Conservation (phyloP, 768 basidiomycete genomes). For the Crucibulum laeve region DNA sequence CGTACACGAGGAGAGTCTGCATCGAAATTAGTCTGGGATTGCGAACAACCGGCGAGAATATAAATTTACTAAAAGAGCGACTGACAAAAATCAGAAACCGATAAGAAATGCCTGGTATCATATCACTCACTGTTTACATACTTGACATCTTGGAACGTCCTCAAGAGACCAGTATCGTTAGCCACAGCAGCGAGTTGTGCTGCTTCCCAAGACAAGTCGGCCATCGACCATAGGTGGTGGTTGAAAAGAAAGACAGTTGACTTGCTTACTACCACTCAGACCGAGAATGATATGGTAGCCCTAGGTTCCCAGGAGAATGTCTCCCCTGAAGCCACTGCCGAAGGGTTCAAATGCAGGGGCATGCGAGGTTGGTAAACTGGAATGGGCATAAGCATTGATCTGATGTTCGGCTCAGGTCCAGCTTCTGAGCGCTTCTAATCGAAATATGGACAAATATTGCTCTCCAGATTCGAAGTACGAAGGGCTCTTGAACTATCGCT, state of each 20-base stretch:
- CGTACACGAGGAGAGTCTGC: neutral
- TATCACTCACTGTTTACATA: neutral
- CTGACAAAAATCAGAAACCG: neutral
- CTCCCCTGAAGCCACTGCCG: too few species aligned
- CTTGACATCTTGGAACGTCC: neutral
- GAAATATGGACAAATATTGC: too few species aligned
- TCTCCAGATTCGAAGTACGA: too few species aligned
- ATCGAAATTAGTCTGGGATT: neutral
- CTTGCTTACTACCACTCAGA: neutral
- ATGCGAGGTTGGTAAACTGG: too few species aligned
- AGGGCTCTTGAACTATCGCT: too few species aligned
- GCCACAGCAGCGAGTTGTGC: neutral
- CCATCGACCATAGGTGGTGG: neutral
- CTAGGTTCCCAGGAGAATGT: too few species aligned
- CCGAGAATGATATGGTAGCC: neutral
- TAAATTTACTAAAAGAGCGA: neutral
- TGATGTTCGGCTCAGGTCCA: too few species aligned
- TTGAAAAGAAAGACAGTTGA: neutral
- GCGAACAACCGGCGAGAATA: neutral
- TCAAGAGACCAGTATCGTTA: neutral
- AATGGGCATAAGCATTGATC: too few species aligned
- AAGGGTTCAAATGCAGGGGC: too few species aligned
- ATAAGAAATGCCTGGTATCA: neutral
- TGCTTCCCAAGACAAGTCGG: neutral
- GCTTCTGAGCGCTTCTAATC: too few species aligned